Evolutionary conservation across 495 filamentous ascomycete species (phyloP).

Genomic region (Talaromyces trachyspermus): DNA sequence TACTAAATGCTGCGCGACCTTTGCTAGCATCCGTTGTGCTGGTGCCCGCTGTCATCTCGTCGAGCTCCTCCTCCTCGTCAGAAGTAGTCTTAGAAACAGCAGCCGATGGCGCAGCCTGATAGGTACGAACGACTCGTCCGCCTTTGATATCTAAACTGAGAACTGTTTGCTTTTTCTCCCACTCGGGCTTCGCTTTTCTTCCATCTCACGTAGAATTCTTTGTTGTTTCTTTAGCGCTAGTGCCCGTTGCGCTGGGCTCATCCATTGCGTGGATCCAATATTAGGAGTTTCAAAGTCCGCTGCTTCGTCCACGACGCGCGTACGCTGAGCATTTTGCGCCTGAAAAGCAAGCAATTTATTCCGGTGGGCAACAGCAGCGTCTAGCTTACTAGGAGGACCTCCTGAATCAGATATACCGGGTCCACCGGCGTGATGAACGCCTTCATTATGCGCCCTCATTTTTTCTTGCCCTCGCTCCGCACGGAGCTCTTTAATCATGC

Average conservation of each 20-base stretch:
- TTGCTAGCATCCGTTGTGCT: conserved; percentile 9
- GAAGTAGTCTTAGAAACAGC: conserved; percentile 39
- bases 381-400: conserved; percentile 35
- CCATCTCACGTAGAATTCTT: conserved; percentile 75
- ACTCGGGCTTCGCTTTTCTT: conserved; percentile 87
- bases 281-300: conserved; percentile 80
- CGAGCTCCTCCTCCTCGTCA: conserved; percentile 22
- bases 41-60: conserved; percentile 5
- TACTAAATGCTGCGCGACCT: conserved; percentile 62
- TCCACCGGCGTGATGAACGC: conserved; percentile 44
- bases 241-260: conserved; percentile 78
- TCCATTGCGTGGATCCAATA: conserved; percentile 72
- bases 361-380: conserved; percentile 57
- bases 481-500: conserved; percentile 79
- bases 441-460: conserved; percentile 72
- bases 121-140: conserved; percentile 63
- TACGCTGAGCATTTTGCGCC: conserved; percentile 78
- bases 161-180: conserved; percentile 84
- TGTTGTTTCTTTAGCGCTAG: conserved; percentile 86
- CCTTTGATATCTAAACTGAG: conserved; percentile 78
- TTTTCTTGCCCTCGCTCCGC: conserved; percentile 82
- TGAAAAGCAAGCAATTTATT: conserved; percentile 81
- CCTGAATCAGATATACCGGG: conserved; percentile 42
- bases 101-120: conserved; percentile 44
- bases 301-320: conserved; percentile 85